phyloP scores from a whole-genome alignment of 257 asterid genomes.

The Solanum arcanum region DNA sequence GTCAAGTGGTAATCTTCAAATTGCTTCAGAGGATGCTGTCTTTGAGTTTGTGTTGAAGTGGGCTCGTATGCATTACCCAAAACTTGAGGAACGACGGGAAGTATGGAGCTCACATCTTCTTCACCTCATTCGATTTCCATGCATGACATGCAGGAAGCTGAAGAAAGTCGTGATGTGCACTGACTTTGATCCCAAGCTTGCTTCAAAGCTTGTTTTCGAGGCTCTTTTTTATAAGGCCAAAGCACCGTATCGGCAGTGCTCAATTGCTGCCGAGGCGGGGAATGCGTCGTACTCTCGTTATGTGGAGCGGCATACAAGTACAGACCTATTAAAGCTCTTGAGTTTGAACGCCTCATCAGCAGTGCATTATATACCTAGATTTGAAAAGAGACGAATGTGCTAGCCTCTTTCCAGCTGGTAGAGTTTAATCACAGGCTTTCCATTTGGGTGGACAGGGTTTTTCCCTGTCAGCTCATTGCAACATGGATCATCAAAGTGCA shows the following conservation, averaged over 20 bases:
- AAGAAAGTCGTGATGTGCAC: slow-evolving; percentile 51
- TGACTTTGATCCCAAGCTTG: slow-evolving; percentile 52
- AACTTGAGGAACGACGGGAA: slow-evolving; percentile 51
- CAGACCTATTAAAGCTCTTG: slow-evolving; percentile 67
- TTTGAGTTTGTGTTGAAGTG: slow-evolving; percentile 67
- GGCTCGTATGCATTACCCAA: slow-evolving; percentile 60
- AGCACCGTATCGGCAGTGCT: slow-evolving; percentile 56
- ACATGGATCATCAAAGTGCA: slow-evolving; percentile 54
- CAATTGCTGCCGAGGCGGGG: slow-evolving; percentile 33
- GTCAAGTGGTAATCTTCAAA: slow-evolving; percentile 62
- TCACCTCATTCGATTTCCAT: slow-evolving; percentile 67
- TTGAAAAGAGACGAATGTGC: slow-evolving; percentile 61
- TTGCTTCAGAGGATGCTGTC: slow-evolving; percentile 79
- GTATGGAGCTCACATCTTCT: slow-evolving; percentile 46
- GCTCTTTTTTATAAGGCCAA: slow-evolving; percentile 77
- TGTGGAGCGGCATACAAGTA: slow-evolving; percentile 73
- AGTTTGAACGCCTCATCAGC: slow-evolving; percentile 58
- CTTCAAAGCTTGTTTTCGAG: slow-evolving; percentile 58
- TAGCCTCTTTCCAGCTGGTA: slow-evolving; percentile 53
- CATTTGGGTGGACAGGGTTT: slow-evolving; percentile 83
- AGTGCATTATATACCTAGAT: slow-evolving; percentile 71
- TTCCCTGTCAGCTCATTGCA: slow-evolving; percentile 79
- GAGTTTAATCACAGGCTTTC: slow-evolving; percentile 73
- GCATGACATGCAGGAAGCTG: slow-evolving; percentile 76
- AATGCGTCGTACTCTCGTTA: slow-evolving; percentile 26